Evolutionary conservation across 768 basidiomycete species (phyloP).

Genomic region (Pisolithus marmoratus): DNA sequence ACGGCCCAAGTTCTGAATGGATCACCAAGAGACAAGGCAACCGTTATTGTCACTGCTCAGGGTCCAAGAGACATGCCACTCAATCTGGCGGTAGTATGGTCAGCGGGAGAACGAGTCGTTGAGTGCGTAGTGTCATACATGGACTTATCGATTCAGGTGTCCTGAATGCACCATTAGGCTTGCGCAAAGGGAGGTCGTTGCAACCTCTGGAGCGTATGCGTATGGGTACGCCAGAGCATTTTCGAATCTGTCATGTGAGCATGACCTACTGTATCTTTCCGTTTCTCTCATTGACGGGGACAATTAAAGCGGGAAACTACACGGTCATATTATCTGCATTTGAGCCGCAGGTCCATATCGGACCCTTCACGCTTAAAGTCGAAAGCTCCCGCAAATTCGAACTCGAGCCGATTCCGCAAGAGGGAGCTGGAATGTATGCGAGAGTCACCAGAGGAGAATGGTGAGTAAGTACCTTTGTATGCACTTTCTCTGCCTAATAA

Average conservation of each 20-base stretch:
- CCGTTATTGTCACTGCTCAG: conserved; percentile 41
- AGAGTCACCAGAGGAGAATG: conserved; percentile 68
- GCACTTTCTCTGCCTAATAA: background rate
- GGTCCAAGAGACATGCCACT: conserved; percentile 64
- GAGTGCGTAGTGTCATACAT: conserved; percentile 49
- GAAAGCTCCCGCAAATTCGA: conserved; percentile 60
- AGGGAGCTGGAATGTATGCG: conserved; percentile 89
- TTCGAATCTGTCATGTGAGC: conserved; percentile 51
- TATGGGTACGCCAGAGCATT: conserved; percentile 63
- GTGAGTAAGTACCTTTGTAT: conserved; percentile 36
- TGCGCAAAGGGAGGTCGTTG: conserved; percentile 61
- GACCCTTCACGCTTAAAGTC: conserved; percentile 58
- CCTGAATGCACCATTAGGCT: conserved; percentile 30
- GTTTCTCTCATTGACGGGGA: background rate
- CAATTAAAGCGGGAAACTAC: conserved; percentile 53
- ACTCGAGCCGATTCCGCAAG: conserved; percentile 63
- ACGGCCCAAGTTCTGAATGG: conserved; percentile 4
- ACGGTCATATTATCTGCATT: conserved; percentile 84
- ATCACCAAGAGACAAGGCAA: conserved; percentile 28
- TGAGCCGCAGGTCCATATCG: conserved; percentile 58
- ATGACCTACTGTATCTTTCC: background rate
- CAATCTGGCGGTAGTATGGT: conserved; percentile 71
- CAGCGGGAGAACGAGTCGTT: conserved; percentile 63
- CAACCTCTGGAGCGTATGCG: conserved; percentile 75
- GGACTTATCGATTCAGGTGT: background rate